Conservation (phyloP, 495 filamentous ascomycete genomes). For the Neurospora sp. region DNA sequence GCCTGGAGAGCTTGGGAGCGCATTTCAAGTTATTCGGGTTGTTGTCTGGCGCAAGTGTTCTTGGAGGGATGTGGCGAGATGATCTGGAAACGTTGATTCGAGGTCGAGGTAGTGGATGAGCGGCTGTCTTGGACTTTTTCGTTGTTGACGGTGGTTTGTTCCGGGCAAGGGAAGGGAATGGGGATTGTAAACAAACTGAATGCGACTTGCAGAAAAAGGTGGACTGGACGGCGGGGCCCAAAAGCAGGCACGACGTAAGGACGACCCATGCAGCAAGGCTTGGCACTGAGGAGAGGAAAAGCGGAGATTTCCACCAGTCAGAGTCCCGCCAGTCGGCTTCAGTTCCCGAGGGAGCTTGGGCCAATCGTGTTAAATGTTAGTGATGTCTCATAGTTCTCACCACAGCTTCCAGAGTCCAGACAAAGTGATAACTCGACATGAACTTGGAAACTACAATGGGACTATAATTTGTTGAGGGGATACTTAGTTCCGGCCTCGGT, state of each 20-base stretch:
- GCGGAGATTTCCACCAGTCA: neutral
- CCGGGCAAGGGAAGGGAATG: neutral
- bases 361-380: neutral
- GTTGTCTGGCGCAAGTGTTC: neutral
- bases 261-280: neutral
- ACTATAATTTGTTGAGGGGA: neutral
- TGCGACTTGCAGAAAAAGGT: neutral
- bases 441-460: neutral
- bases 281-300: neutral
- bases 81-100: neutral
- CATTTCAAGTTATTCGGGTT: conserved; percentile 8
- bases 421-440: neutral
- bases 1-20: conserved; percentile 16
- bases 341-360: neutral
- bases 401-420: neutral
- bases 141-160: neutral
- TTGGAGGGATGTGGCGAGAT: neutral
- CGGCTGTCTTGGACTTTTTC: neutral
- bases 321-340: neutral
- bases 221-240: neutral
- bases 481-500: neutral
- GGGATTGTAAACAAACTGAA: neutral
- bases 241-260: neutral
- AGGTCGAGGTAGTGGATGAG: neutral
- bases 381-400: neutral